phyloP scores from a whole-genome alignment of 2,329 filamentous ascomycete species.

The Sporothrix inflata region DNA sequence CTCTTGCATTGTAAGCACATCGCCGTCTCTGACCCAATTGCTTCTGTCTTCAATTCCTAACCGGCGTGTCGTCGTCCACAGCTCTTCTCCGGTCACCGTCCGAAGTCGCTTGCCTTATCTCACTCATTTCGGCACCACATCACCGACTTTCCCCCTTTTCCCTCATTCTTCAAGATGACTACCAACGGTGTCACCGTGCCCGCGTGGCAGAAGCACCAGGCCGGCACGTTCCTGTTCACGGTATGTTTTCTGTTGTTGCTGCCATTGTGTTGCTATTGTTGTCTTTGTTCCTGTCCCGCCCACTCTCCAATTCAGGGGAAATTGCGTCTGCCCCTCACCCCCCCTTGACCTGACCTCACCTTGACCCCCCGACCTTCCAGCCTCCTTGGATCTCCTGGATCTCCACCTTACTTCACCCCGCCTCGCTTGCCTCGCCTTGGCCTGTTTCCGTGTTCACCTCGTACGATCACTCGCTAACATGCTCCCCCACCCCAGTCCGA shows the following conservation, averaged over 20 bases:
- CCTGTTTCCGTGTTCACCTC: neutral
- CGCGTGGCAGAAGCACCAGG: constrained; percentile 55
- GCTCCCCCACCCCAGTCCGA: constrained; percentile 62
- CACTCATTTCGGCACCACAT: constrained; percentile 13
- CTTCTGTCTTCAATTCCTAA: neutral
- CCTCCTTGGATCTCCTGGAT: neutral
- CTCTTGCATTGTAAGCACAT: neutral
- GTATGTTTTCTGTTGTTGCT: constrained; percentile 47
- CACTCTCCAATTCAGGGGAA: neutral
- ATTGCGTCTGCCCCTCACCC: neutral
- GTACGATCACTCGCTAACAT: constrained; percentile 16
- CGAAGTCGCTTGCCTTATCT: constrained; percentile 16
- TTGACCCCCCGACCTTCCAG: neutral
- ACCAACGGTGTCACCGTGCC: constrained; percentile 42
- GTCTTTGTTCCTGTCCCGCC: constrained; percentile 8
- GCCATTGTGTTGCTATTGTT: neutral
- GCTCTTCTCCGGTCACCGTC: neutral
- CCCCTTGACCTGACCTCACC: neutral
- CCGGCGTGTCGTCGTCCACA: neutral
- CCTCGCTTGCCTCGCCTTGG: neutral
- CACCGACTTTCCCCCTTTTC: neutral
- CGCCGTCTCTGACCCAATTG: neutral
- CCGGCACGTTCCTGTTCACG: constrained; percentile 83
- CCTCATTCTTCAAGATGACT: constrained; percentile 40
- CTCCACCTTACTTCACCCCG: neutral